phyloP scores from a whole-genome alignment of 2,329 filamentous ascomycete genomes.

The Ophiostoma perfectum region DNA sequence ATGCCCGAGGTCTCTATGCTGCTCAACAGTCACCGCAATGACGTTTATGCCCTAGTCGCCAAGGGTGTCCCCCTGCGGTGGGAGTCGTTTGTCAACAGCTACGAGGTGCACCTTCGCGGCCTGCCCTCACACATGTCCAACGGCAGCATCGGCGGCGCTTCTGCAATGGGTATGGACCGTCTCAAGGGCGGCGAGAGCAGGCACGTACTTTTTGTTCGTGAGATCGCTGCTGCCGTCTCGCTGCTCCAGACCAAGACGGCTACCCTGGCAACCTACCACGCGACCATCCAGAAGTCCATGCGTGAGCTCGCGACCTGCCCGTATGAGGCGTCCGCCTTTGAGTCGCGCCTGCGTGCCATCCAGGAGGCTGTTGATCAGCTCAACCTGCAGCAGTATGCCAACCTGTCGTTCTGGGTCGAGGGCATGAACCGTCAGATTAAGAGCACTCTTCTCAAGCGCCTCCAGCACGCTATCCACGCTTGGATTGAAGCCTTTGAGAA shows the following conservation, averaged over 20 bases:
- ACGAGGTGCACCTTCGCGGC: conserved; percentile 80
- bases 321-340: conserved; percentile 76
- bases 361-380: conserved; percentile 93
- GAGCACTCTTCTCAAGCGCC: conserved; percentile 67
- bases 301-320: conserved; percentile 77
- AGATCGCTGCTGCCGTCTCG: conserved; percentile 83
- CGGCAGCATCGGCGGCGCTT: conserved; percentile 50
- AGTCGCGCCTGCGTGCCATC: conserved; percentile 72
- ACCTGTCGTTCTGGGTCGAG: conserved; percentile 83
- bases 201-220: conserved; percentile 92
- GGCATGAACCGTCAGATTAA: conserved; percentile 84
- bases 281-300: conserved; percentile 74
- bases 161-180: conserved; percentile 35
- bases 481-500: conserved; percentile 86
- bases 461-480: conserved; percentile 75
- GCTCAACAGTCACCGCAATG: conserved; percentile 84
- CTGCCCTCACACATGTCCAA: conserved; percentile 49
- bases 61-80: conserved; percentile 89
- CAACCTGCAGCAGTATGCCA: conserved; percentile 92
- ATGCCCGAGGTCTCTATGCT: conserved; percentile 86
- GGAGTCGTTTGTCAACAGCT: conserved; percentile 97
- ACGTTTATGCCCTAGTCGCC: conserved; percentile 73
- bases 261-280: conserved; percentile 70
- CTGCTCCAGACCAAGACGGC: conserved; percentile 83
- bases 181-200: conserved; percentile 72